Base-by-base conservation (phyloP, 345 rosid genomes). In the Odontarrhena argentea region DNA sequence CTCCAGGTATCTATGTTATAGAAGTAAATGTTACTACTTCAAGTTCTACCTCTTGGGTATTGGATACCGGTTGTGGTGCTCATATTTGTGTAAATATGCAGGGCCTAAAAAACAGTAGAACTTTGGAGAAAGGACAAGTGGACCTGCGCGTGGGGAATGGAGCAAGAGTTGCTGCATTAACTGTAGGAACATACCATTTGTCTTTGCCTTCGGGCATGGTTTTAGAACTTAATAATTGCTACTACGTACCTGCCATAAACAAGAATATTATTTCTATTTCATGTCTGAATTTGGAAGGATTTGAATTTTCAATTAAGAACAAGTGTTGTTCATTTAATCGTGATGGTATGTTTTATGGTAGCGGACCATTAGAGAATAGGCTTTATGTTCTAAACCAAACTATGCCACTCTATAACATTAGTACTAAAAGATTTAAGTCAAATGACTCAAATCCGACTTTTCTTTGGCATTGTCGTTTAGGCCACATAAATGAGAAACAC, bases 121-220 rank as follows among this genome's bases (percentile, higher is more conserved):
- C 32, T 2, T 4, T 28, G 32, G 40, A 32, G 37, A 15, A 45
- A 7, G 54, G 54, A 49, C 34, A 49, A 25, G 14, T 40, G 9
- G 44, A 38, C 61, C 44, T 55, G 14, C 38, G 38, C 1, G 44
- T 34, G 3, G 47, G 15, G 1, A 37, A 37, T 37, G 25, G 44
- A 57, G 47, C 63, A 57, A 57, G 12, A 57, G 63, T 57, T 57
- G 34, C n/a, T 57, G 47, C n/a, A 38, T 18, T 60, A 25, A 24
- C 12, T 25, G 32, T 60, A 26, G 51, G 65, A 25, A 43, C 37
- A 1, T 60, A 6, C 25, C 6, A 15, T 9, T 60, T 60, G n/a
- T 37, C 65, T 41, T 25, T 42, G 4, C 51, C 65, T 14, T 35
- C 65, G 3, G 32, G 50, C 22, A 3, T 41, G 12, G 25, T 60